Evolutionary conservation across 2,329 filamentous ascomycete genomes (phyloP).

Genomic region (Aureobasidium lini): DNA sequence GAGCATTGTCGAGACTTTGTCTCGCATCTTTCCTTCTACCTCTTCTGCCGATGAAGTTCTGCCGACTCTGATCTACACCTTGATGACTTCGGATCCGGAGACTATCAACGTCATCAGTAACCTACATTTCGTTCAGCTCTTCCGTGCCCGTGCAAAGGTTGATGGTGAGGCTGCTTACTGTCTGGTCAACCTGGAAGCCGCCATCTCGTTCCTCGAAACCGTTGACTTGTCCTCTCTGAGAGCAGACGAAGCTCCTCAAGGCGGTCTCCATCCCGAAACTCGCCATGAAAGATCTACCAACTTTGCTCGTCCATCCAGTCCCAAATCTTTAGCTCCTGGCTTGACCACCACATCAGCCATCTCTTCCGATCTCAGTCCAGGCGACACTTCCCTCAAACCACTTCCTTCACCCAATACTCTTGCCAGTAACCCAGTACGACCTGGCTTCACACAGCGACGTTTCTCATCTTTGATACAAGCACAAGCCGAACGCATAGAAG

Average conservation of each 20-base stretch:
- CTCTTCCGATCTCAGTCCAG: constrained; percentile 5
- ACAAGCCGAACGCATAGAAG: constrained; percentile 75
- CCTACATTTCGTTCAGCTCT: constrained; percentile 86
- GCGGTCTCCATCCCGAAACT: constrained; percentile 40
- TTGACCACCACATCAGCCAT: constrained; percentile 19
- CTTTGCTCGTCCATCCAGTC: constrained; percentile 32
- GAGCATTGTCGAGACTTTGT: constrained; percentile 82
- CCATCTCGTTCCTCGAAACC: constrained; percentile 88
- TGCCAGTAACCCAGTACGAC: constrained; percentile 25
- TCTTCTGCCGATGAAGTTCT: constrained; percentile 97
- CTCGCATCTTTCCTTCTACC: constrained; percentile 56
- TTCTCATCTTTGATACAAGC: constrained; percentile 82
- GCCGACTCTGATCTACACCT: constrained; percentile 89
- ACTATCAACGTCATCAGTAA: constrained; percentile 88
- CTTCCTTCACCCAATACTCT: constrained; percentile 22
- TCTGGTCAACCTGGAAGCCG: constrained; percentile 88
- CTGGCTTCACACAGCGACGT: constrained; percentile 59
- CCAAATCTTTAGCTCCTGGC: constrained; percentile 28
- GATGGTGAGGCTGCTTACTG: constrained; percentile 95
- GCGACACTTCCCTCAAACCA: constrained; percentile 17
- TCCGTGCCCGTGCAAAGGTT: constrained; percentile 76
- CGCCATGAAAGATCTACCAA: constrained; percentile 15
- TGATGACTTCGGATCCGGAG: constrained; percentile 84
- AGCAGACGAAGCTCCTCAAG: constrained; percentile 66
- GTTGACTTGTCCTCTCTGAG: constrained; percentile 87